Evolutionary conservation across 495 filamentous ascomycete genomes (phyloP), one percentile per base, ranked within the genome.

Genomic region (Podospora bellae-mahoneyi): DNA sequence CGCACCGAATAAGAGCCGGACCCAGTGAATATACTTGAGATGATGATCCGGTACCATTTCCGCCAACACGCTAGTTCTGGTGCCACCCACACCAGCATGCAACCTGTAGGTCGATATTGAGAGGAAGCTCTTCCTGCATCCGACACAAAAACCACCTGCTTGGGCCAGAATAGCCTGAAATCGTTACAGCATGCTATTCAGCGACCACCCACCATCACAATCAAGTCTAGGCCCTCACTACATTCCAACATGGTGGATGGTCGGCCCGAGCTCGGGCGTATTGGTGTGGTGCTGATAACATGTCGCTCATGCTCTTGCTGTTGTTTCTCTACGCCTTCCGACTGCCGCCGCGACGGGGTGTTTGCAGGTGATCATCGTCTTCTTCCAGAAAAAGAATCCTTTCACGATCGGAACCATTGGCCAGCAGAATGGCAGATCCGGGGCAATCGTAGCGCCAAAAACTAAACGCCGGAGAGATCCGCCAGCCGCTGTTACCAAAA

Each of bases 161-260:
- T 13, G 59, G 62, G 67, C 56, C 67, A 58, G 62, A 64, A 19
- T 57, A 61, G 67, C 62, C 67, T 68, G 44, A 68, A 68, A 26
- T 39, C 34, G 62, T 20, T 19, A 53, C 62, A 53, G 23, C 34
- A 39, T 39, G 5, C 34, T 39, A 10, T 39, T 39, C 20, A 62
- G 27, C 62, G 19, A n/a, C 44, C 62, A 56, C n/a, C 62, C 64
- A 66, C 58, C 64, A 28, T 27, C 34, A 60, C n/a, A 13, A 44
- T 16, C 48, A n/a, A 55, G 5, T 60, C 32, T 32, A 26, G 26
- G 9, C 39, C 15, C 39, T 48, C 39, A 48, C 39, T 2, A 16
- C 39, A 48, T 48, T 48, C 39, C 39, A 10, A 48, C 6, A 48
- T 16, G 7, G 39, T 48, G 39, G 39, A 48, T 48, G 39, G 39